Evolutionary conservation across 2,329 filamentous ascomycete genomes (phyloP).

Genomic region (Fusarium globosum): DNA sequence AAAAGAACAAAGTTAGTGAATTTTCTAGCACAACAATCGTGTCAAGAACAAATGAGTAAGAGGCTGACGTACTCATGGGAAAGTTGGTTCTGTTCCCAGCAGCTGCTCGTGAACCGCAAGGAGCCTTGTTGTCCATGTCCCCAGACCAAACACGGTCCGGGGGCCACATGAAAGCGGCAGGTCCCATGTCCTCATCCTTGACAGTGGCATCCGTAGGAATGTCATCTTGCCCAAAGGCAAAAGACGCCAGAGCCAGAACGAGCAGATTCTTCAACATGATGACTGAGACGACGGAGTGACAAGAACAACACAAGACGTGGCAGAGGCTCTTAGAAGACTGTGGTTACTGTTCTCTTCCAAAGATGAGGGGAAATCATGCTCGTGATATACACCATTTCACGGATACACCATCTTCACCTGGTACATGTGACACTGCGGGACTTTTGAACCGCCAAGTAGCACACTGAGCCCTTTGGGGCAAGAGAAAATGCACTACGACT

Average conservation of each 20-base stretch:
- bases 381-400: conserved; percentile 25
- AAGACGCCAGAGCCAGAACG: conserved; percentile 16
- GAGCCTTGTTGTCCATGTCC: conserved; percentile 64
- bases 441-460: conserved; percentile 26
- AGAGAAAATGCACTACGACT: neutral
- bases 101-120: conserved; percentile 64
- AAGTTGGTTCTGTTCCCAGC: conserved; percentile 65
- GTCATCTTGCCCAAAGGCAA: conserved; percentile 19
- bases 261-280: conserved; percentile 26
- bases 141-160: conserved; percentile 66
- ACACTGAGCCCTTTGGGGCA: neutral
- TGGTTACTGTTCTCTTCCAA: neutral
- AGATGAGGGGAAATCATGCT: conserved; percentile 5
- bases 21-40: rapidly evolving
- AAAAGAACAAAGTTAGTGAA: neutral
- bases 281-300: neutral
- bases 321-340: neutral
- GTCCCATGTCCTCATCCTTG: conserved; percentile 56
- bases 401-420: neutral
- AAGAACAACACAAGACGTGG: neutral
- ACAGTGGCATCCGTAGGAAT: conserved; percentile 23
- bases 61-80: conserved; percentile 57
- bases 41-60: neutral
- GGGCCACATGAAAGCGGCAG: conserved; percentile 71
- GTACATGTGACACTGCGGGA: conserved; percentile 2